These are phyloP conservation scores for Ogataea henricii DNA, from an alignment of 805 yeast species.

Conservation along the genomic window DNA sequence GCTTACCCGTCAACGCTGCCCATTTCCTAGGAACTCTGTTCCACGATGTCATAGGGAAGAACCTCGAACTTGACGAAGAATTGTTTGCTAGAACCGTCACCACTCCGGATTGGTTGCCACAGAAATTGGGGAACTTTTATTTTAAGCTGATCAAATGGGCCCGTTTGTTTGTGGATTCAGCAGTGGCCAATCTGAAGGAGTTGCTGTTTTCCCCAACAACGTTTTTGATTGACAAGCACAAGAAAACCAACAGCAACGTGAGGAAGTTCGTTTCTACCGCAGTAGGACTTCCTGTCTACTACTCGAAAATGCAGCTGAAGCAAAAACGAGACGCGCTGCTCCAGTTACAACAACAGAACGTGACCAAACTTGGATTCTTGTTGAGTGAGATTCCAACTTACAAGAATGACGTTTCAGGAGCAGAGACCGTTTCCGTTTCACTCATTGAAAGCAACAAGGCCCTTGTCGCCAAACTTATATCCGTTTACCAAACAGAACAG, in stretches of 20 bases:
- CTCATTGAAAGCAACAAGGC: neutral
- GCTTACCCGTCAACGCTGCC: constrained; percentile 32
- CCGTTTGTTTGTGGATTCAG: constrained; percentile 14
- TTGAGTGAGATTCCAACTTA: constrained; percentile 36
- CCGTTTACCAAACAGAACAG: neutral
- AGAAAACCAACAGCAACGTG: constrained; percentile 19
- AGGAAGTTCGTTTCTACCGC: constrained; percentile 31
- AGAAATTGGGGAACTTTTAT: constrained; percentile 10
- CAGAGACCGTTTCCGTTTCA: neutral
- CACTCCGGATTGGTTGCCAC: constrained; percentile 30
- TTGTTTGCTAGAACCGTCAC: constrained; percentile 16
- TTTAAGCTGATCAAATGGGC: constrained; percentile 19
- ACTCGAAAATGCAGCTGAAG: constrained; percentile 33
- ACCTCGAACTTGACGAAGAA: constrained; percentile 20
- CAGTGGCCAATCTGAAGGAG: constrained; percentile 14
- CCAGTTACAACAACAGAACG: constrained; percentile 32
- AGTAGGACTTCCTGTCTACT: constrained; percentile 39
- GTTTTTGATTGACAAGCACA: constrained; percentile 24
- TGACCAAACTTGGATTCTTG: constrained; percentile 39
- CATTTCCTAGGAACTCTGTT: constrained; percentile 21
- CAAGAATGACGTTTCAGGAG: constrained; percentile 1
- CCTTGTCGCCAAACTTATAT: neutral
- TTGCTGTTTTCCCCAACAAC: constrained; percentile 29
- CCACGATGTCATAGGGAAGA: constrained; percentile 29
- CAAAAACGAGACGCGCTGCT: constrained; percentile 25